Percentiles rank a stretch among this genome's conserved stretches.
These are phyloP conservation scores for Mycena chlorophos DNA, from an alignment of 768 basidiomycete species.

Conservation along the genomic window DNA sequence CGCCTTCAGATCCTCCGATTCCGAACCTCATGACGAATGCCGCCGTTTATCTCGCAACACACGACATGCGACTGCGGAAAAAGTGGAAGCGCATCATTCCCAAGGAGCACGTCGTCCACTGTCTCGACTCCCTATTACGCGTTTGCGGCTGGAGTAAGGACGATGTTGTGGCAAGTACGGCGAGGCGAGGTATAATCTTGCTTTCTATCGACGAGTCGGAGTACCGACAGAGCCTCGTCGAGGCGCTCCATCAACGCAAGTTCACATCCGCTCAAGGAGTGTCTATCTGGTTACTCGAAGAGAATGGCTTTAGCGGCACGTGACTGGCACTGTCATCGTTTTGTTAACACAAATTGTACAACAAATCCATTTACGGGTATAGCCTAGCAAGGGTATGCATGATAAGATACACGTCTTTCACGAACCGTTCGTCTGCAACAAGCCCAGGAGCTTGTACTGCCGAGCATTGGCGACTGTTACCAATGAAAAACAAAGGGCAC, in stretches of 20 bases:
- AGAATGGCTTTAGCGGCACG: no score
- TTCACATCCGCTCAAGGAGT: constrained; percentile 1
- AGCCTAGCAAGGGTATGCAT: neutral
- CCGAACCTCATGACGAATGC: neutral
- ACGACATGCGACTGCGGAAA: constrained; percentile 1
- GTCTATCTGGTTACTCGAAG: constrained; percentile 13
- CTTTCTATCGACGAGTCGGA: constrained; percentile 29
- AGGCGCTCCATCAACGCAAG: constrained; percentile 9
- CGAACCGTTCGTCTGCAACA: constrained; percentile 34
- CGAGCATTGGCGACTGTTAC: constrained; percentile 6
- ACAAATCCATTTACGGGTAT: neutral
- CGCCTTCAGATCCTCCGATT: neutral
- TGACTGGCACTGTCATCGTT: no score
- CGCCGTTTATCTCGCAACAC: constrained; percentile 26
- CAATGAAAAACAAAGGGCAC: constrained; percentile 11
- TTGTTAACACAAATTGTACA: no score
- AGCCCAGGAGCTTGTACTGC: constrained; percentile 48
- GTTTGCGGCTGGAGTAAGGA: constrained; percentile 46
- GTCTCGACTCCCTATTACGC: constrained; percentile 45
- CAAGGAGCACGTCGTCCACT: constrained; percentile 36
- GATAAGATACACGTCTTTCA: neutral
- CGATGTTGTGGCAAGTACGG: constrained; percentile 9
- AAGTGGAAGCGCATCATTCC: constrained; percentile 36
- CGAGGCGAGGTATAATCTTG: constrained; percentile 38
- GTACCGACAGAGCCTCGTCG: neutral